These are phyloP conservation scores for Pseudozyma hubeiensis DNA, from an alignment of 1,284 basidiomycete species.

Conservation along the genomic window DNA sequence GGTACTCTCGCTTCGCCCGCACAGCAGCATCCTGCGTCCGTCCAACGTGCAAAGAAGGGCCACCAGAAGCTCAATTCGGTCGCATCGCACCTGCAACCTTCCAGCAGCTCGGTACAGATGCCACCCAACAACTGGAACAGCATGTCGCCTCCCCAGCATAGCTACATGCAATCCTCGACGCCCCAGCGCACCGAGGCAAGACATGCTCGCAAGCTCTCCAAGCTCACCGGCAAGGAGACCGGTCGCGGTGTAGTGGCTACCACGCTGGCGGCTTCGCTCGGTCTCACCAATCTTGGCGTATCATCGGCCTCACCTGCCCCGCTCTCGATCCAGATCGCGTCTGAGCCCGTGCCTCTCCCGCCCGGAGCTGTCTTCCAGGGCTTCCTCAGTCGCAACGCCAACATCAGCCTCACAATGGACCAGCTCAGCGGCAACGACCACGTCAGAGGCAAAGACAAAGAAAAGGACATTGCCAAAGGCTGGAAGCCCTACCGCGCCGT, in stretches of 20 bases:
- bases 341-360: slow-evolving; percentile 42
- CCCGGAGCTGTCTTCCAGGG: slow-evolving; percentile 55
- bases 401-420: slow-evolving; percentile 55
- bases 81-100: slow-evolving; percentile 27
- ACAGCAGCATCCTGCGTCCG: slow-evolving; percentile 19
- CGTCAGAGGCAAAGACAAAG: slow-evolving; percentile 45
- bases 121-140: slow-evolving; percentile 34
- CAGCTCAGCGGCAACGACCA: slow-evolving; percentile 51
- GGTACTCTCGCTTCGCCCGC: slow-evolving; percentile 45
- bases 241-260: slow-evolving; percentile 30
- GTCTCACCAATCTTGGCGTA: slow-evolving; percentile 27
- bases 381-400: slow-evolving; percentile 58
- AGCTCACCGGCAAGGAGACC: slow-evolving; percentile 39
- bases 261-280: slow-evolving; percentile 30
- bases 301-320: slow-evolving; percentile 7
- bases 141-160: slow-evolving; percentile 41
- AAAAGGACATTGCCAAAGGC: slow-evolving; percentile 64
- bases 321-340: slow-evolving; percentile 14
- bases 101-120: slow-evolving; percentile 20
- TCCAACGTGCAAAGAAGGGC: slow-evolving; percentile 28
- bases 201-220: slow-evolving; percentile 52
- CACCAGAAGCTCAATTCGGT: slow-evolving; percentile 37
- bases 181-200: slow-evolving; percentile 13
- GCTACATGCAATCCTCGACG: slow-evolving; percentile 22
- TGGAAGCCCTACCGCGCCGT: slow-evolving; percentile 67